Evolutionary conservation across 192 early-diverging fungal genomes (phyloP).

Genomic region (Allomyces arbusculus): DNA sequence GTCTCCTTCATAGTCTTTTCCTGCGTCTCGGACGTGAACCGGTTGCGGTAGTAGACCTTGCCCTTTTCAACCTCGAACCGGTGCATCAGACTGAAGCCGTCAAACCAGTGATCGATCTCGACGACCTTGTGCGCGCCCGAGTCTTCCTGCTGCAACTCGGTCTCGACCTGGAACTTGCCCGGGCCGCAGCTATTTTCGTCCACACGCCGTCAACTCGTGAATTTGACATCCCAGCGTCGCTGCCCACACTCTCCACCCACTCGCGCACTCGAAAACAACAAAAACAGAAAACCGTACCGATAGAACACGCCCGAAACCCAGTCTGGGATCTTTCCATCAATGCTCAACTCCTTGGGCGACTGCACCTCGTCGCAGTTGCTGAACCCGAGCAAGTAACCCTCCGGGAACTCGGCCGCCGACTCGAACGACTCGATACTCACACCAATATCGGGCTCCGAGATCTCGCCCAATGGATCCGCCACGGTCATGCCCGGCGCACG

Average conservation of each 20-base stretch:
- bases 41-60: background rate
- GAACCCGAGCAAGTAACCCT: background rate
- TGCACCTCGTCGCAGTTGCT: background rate
- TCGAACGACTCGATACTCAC: background rate
- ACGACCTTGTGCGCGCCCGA: background rate
- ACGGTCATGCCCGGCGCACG: too few species aligned
- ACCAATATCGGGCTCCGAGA: too few species aligned
- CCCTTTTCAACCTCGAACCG: background rate
- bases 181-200: background rate
- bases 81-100: background rate
- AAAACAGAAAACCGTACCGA: background rate
- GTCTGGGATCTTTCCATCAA: background rate
- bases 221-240: too few species aligned
- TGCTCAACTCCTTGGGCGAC: background rate
- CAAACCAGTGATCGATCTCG: background rate
- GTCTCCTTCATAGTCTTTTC: background rate
- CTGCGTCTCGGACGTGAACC: background rate
- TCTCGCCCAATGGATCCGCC: too few species aligned
- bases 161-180: background rate
- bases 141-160: background rate
- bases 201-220: background rate
- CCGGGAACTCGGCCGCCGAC: background rate
- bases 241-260: too few species aligned
- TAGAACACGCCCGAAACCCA: background rate
- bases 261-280: background rate